phyloP scores from a whole-genome alignment of 75 land plant genomes.

The Sequoiadendron giganteum region DNA sequence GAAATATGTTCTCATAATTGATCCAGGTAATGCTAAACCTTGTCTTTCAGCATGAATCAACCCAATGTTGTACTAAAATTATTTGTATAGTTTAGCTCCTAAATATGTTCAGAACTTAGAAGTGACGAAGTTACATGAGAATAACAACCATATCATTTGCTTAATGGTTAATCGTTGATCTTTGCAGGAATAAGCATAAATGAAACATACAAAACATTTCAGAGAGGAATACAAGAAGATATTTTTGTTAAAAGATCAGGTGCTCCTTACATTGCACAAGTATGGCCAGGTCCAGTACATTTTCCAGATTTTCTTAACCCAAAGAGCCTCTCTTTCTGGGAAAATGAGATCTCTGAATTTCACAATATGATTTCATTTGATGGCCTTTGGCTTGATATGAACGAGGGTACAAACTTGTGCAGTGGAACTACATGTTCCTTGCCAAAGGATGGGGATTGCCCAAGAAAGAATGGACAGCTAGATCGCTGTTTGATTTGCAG shows the following conservation, averaged over 20 bases:
- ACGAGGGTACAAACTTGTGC: slow-evolving; percentile 51
- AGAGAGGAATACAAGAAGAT: slow-evolving; percentile 58
- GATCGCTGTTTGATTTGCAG: slow-evolving; percentile 34
- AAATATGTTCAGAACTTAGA: too few species aligned
- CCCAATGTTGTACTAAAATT: not conserved
- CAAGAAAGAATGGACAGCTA: slow-evolving; percentile 13
- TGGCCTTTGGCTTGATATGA: slow-evolving; percentile 94
- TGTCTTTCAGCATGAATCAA: not conserved
- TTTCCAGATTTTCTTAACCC: slow-evolving; percentile 91
- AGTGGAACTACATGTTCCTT: slow-evolving; percentile 32
- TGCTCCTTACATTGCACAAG: slow-evolving; percentile 60
- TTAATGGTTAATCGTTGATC: not conserved
- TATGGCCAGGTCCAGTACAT: slow-evolving; percentile 92
- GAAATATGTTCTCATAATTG: slow-evolving; percentile 41
- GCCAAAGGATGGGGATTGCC: slow-evolving; percentile 21
- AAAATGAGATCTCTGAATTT: slow-evolving; percentile 52
- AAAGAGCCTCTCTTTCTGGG: slow-evolving; percentile 47
- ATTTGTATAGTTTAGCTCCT: too few species aligned
- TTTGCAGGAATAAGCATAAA: slow-evolving; percentile 57
- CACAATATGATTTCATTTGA: slow-evolving; percentile 65
- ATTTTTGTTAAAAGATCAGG: slow-evolving; percentile 65
- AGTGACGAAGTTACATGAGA: not conserved
- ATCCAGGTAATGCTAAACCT: slow-evolving; percentile 29
- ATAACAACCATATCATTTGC: not conserved
- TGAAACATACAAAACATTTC: slow-evolving; percentile 51